Conservation (phyloP, 768 basidiomycete genomes). For the Pholiota molesta region DNA sequence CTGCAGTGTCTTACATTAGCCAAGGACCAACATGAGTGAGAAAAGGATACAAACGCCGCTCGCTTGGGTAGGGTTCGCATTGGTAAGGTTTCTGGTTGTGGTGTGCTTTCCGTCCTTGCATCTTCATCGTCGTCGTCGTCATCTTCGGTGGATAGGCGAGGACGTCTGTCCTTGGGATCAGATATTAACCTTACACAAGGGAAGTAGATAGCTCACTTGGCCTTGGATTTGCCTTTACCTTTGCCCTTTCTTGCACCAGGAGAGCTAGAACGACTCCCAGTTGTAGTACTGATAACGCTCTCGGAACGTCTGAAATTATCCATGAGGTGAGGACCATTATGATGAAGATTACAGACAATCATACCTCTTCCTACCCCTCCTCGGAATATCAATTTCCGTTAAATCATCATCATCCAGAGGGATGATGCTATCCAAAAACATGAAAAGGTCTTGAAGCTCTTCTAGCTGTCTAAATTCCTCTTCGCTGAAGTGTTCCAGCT, state of each 20-base stretch:
- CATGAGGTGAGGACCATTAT: slow-evolving; percentile 5
- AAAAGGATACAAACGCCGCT: slow-evolving; percentile 49
- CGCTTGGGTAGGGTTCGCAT: slow-evolving; percentile 58
- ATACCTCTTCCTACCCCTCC: slow-evolving; percentile 54
- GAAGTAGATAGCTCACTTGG: slow-evolving; percentile 39
- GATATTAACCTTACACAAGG: neutral
- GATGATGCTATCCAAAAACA: slow-evolving; percentile 72
- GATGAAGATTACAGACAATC: neutral
- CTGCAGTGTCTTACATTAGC: neutral
- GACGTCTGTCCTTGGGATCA: slow-evolving; percentile 42
- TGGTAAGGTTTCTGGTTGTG: slow-evolving; percentile 40
- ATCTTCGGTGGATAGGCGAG: slow-evolving; percentile 56
- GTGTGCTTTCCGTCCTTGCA: slow-evolving; percentile 32
- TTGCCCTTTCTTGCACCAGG: slow-evolving; percentile 33
- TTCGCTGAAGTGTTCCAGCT: slow-evolving; percentile 72
- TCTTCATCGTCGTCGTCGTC: slow-evolving; percentile 36
- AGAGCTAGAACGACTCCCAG: slow-evolving; percentile 36
- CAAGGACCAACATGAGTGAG: neutral
- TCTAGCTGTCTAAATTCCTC: slow-evolving; percentile 70
- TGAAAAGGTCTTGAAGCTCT: slow-evolving; percentile 63
- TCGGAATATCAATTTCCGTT: slow-evolving; percentile 39
- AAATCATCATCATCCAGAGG: slow-evolving; percentile 67
- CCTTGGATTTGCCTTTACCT: slow-evolving; percentile 33
- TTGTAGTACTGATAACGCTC: slow-evolving; percentile 53
- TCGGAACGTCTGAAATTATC: slow-evolving; percentile 52